Base-by-base conservation (phyloP, 2,329 filamentous ascomycete species). In the Aspergillus terreus region DNA sequence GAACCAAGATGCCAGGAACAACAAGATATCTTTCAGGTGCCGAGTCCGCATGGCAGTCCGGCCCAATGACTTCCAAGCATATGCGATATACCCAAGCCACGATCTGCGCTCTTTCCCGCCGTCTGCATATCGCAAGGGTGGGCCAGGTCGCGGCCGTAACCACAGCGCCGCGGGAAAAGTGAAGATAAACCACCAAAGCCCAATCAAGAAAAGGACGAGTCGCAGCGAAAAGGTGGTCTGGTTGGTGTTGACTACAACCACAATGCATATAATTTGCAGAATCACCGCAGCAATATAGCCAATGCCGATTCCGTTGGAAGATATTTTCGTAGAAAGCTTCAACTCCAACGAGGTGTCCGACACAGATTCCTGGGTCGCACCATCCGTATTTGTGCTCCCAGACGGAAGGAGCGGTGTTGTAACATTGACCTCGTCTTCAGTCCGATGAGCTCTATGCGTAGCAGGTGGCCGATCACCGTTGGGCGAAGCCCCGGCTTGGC, bases 1-100 rank as follows among this genome's bases (percentile, higher is more conserved):
- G 67, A 99, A 96, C 94, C 94, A 99, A 5, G 90, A 91, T 3
- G 81, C 83, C 4, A 99, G 80, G 58, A 97, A 96, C 0, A 96
- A 79, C 12, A 94, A 78, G 1, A 96, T 84, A 59, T 96, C 87
- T 54, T 87, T 87, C 0, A 96, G 69, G 2, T 82, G 80, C 3
- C 84, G 81, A 3, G 92, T 92, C 42, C 91, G 82, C 60, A 84
- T 81, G 10, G 92, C 75, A 0, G 94, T 97, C 52, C 85, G 85
- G 58, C 86, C 92, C 1, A 99, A 79, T 2, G 90, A 90, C 51
- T 82, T 85, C 94, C 94, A 99, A 0, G 92, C 88, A 68, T 88
- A 92, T 0, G 77, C 74, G 35, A 96, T 82, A 67, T 96, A 96
- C 4, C 82, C 81, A 19, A 86, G 54, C 77, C 86, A 88, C 2